phyloP scores from a whole-genome alignment of 164 flowering plant genomes.

The Tinospora cordifolia region DNA sequence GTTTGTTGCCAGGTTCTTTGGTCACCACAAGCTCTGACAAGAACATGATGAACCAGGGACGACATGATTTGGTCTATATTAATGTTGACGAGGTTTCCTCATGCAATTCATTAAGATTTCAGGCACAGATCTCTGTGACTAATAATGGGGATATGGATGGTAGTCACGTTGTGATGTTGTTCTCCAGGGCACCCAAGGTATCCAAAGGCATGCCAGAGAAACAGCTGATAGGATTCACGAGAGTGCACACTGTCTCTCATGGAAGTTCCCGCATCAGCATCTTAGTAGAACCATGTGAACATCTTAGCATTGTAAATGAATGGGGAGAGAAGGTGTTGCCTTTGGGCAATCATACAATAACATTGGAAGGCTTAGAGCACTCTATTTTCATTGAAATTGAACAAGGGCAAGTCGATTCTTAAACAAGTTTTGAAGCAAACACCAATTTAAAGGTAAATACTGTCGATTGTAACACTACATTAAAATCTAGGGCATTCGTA shows the following conservation, averaged over 20 bases:
- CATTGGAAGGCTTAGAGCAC: slow-evolving; percentile 48
- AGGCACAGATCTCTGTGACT: slow-evolving; percentile 39
- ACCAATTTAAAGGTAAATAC: neutral
- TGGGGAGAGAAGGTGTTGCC: slow-evolving; percentile 51
- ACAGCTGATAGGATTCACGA: slow-evolving; percentile 70
- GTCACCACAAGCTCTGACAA: slow-evolving; percentile 4
- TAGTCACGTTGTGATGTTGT: slow-evolving; percentile 65
- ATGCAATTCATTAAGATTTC: slow-evolving; percentile 53
- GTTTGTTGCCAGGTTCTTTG: slow-evolving; percentile 19
- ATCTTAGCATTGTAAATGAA: slow-evolving; percentile 56
- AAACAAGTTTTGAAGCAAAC: neutral
- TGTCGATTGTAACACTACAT: neutral
- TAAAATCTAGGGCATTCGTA: neutral
- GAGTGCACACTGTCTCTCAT: slow-evolving; percentile 37
- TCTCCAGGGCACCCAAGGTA: slow-evolving; percentile 28
- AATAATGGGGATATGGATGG: slow-evolving; percentile 72
- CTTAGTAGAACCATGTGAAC: slow-evolving; percentile 65
- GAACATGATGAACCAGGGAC: slow-evolving; percentile 17
- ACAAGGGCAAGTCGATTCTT: neutral
- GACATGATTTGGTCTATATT: slow-evolving; percentile 28
- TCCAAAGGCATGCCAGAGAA: slow-evolving; percentile 47
- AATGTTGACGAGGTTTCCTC: slow-evolving; percentile 38
- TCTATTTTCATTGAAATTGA: slow-evolving; percentile 27
- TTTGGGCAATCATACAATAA: slow-evolving; percentile 52
- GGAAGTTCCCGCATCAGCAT: slow-evolving; percentile 39